Percentiles rank a stretch among this genome's conserved stretches.
These are phyloP conservation scores for Backusella luteola DNA, from an alignment of 192 early-diverging fungal genomes.

Conservation along the genomic window DNA sequence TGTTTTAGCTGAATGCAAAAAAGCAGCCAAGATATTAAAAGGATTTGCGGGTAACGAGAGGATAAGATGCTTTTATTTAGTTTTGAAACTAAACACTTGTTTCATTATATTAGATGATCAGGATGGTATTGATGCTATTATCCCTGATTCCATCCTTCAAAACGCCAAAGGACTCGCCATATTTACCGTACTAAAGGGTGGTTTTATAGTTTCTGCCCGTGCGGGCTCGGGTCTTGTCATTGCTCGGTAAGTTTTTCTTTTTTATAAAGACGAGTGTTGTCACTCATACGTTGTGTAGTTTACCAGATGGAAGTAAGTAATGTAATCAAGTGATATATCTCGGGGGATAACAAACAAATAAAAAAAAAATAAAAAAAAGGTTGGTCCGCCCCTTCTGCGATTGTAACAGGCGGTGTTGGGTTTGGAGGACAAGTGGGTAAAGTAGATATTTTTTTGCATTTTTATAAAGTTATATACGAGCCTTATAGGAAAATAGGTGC, in stretches of 20 bases:
- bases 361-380: constrained; percentile 1
- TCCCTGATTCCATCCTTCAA: constrained; percentile 57
- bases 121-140: constrained; percentile 63
- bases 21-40: constrained; percentile 27
- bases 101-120: constrained; percentile 18
- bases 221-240: constrained; percentile 89
- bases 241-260: constrained; percentile 52
- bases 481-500: constrained; percentile 48
- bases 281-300: constrained; percentile 25
- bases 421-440: constrained; percentile 74
- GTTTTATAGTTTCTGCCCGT: constrained; percentile 87
- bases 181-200: constrained; percentile 90
- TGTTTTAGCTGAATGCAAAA: constrained; percentile 22
- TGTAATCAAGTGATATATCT: neutral
- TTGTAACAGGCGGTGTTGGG: constrained; percentile 74
- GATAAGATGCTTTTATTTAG: neutral
- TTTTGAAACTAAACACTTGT: neutral
- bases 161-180: constrained; percentile 92
- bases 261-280: neutral
- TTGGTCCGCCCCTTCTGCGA: constrained; percentile 86
- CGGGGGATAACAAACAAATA: neutral
- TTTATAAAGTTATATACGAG: neutral
- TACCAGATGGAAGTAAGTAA: constrained; percentile 70
- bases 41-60: constrained; percentile 21
- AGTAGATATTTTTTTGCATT: neutral